These are phyloP conservation scores for Mycena galopus DNA, from an alignment of 768 basidiomycete genomes.

Conservation along the genomic window DNA sequence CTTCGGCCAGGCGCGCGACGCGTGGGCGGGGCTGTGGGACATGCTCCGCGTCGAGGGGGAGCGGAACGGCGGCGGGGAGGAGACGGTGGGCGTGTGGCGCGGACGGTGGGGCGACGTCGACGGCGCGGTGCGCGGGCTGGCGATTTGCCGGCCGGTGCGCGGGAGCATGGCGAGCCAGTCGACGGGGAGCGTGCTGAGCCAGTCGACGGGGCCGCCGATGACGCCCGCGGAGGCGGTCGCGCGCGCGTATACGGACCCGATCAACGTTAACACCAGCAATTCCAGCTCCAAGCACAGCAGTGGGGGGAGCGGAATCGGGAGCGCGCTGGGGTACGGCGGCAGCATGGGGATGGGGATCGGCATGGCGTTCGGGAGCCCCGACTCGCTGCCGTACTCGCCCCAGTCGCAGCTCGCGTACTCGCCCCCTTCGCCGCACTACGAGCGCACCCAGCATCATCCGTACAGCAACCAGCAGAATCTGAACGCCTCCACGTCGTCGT, in stretches of 20 bases:
- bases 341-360: background rate
- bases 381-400: background rate
- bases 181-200: background rate
- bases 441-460: background rate
- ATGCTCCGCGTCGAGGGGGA: slow-evolving; percentile 81
- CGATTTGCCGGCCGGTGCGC: slow-evolving; percentile 44
- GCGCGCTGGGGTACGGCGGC: background rate
- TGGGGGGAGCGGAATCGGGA: background rate
- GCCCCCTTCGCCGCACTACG: slow-evolving; percentile 27
- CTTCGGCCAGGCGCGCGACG: slow-evolving; percentile 69
- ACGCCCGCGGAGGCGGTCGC: slow-evolving; percentile 28
- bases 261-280: too few species aligned
- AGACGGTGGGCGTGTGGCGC: slow-evolving; percentile 82
- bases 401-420: background rate
- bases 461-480: too few species aligned
- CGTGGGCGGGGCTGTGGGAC: slow-evolving; percentile 90
- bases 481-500: too few species aligned
- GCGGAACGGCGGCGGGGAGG: slow-evolving; percentile 72
- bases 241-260: slow-evolving; percentile 13
- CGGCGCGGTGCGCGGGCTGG: slow-evolving; percentile 54
- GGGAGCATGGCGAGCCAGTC: slow-evolving; percentile 2
- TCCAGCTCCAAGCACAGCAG: too few species aligned
- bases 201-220: background rate
- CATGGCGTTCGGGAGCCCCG: background rate
- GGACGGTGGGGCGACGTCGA: slow-evolving; percentile 78